Evolutionary conservation across 2,329 filamentous ascomycete species (phyloP).

Genomic region (Colletotrichum sp.): DNA sequence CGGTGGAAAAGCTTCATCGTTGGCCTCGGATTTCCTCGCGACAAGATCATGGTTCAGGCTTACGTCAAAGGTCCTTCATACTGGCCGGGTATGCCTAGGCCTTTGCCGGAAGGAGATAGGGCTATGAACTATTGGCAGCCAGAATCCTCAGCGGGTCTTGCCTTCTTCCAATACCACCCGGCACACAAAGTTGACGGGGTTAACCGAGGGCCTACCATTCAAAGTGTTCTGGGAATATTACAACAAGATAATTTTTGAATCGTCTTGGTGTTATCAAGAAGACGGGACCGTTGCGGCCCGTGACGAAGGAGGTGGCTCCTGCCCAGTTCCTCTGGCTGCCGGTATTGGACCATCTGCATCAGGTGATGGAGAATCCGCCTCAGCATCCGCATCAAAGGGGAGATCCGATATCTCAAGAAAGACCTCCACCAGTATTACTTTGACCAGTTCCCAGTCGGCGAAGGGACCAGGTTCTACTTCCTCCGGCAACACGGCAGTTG

Average conservation of each 20-base stretch:
- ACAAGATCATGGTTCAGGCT: background rate
- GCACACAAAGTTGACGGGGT: background rate
- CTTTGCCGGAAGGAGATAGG: accelerated
- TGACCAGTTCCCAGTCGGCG: background rate
- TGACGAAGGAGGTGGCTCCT: background rate
- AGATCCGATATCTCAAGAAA: background rate
- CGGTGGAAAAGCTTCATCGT: background rate
- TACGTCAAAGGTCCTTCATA: background rate
- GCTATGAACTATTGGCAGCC: background rate
- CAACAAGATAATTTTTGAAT: background rate
- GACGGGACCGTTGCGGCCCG: background rate
- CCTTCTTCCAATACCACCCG: background rate
- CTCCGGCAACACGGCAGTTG: background rate
- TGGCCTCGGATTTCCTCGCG: background rate
- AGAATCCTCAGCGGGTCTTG: background rate
- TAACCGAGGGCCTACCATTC: background rate
- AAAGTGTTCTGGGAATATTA: background rate
- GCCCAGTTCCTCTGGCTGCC: background rate
- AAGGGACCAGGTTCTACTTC: background rate
- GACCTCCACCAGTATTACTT: background rate
- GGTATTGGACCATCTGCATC: background rate
- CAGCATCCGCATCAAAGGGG: background rate
- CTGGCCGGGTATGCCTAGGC: background rate
- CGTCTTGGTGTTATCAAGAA: background rate
- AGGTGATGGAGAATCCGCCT: background rate